phyloP scores from a whole-genome alignment of 2,329 filamentous ascomycete genomes.

The Akanthomyces dipterigenus region DNA sequence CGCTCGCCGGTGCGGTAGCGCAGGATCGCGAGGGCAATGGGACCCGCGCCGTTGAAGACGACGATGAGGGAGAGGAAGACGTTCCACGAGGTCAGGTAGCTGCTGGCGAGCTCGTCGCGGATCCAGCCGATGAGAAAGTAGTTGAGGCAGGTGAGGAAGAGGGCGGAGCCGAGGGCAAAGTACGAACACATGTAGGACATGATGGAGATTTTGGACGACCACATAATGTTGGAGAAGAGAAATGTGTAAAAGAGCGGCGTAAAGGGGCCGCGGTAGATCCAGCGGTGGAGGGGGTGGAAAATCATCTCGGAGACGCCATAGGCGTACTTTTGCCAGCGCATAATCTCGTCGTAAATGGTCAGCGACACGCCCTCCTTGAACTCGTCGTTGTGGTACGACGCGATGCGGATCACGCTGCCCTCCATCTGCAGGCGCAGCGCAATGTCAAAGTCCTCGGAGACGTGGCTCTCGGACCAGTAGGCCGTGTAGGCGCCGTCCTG shows the following conservation, averaged over 20 bases:
- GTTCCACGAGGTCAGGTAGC: slow-evolving; percentile 61
- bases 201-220: slow-evolving; percentile 64
- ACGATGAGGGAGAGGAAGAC: slow-evolving; percentile 57
- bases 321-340: slow-evolving; percentile 67
- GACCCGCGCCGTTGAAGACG: slow-evolving; percentile 57
- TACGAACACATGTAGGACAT: slow-evolving; percentile 66
- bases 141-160: slow-evolving; percentile 60
- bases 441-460: slow-evolving; percentile 75
- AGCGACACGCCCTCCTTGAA: slow-evolving; percentile 70
- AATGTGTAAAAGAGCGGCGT: slow-evolving; percentile 58
- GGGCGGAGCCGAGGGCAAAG: slow-evolving; percentile 62
- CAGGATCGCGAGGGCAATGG: slow-evolving; percentile 53
- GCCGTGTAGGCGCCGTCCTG: slow-evolving; percentile 52
- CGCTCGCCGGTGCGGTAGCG: slow-evolving; percentile 55
- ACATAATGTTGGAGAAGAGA: slow-evolving; percentile 52
- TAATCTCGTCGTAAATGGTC: slow-evolving; percentile 66
- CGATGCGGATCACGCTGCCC: slow-evolving; percentile 63
- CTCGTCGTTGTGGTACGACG: slow-evolving; percentile 59
- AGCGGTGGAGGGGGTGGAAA: slow-evolving; percentile 59
- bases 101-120: slow-evolving; percentile 58
- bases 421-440: slow-evolving; percentile 62
- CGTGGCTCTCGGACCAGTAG: slow-evolving; percentile 69
- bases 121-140: slow-evolving; percentile 69
- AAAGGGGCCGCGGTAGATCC: slow-evolving; percentile 56
- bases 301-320: slow-evolving; percentile 66